Base-by-base conservation (phyloP, 805 yeast genomes). In the Starmera caribaea region DNA sequence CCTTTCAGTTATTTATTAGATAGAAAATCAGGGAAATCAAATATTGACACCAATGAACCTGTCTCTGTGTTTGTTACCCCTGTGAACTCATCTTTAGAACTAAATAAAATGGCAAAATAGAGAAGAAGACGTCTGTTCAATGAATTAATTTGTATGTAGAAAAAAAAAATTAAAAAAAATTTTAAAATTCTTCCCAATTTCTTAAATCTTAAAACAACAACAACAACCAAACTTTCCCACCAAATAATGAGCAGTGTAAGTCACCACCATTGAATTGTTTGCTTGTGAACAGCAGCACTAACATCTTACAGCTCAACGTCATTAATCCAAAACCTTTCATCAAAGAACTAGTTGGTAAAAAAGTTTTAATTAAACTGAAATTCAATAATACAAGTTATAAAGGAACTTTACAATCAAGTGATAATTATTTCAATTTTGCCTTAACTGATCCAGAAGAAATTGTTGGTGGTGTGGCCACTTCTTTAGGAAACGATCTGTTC, bases 281-380 rank as follows among this genome's bases (percentile, higher is more conserved):
- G 11, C 32, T 30, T 30, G 10, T 30, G 32, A 12, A 21, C 26
- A 21, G 7, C 12, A n/a, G 13, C 11, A 15, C 11, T 15, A 16
- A 43, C 27, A 32, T 31, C 13, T 9, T 21, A 13, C 38, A 62
- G 68, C 63, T 69, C 41, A 63, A 64, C 32, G 92, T 95, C 14
- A 67, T 81, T 16, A 86, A 87, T 53, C 97, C 97, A 13, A 88
- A 84, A 56, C 96, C 96, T n/a, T 92, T 79, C 50, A 68, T 92
- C 36, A 79, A 79, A 45, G 79, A 83, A 17, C 73, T 92, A 34
- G 69, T 82, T n/a, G 79, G 81, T 41, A 71, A 79, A 42, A 68
- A 64, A 29, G 88, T 90, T 11, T 63, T 79, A 11, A 90, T 92
- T 16, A 75, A 88, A 41, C 71, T 92, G 45, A 92, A 92, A 57